Evolutionary conservation across 345 rosid species (phyloP).

Genomic region (Citrus maxima): DNA sequence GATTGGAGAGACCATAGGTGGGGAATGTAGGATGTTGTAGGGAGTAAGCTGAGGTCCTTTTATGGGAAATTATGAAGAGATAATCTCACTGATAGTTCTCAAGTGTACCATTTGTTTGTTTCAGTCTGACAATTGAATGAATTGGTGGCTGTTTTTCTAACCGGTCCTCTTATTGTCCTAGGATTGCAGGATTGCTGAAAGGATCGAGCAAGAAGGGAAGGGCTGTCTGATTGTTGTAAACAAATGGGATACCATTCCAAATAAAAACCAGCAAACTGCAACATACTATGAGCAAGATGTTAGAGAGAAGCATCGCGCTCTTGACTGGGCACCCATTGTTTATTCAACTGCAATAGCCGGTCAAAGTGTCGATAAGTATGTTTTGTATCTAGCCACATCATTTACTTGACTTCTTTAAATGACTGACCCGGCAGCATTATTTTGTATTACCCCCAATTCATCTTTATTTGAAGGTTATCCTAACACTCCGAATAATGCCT

Average conservation of each 20-base stretch:
- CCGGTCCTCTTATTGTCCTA: slow-evolving; percentile 18
- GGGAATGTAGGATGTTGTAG: neutral
- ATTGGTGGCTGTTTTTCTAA: neutral
- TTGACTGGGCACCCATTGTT: slow-evolving; percentile 94
- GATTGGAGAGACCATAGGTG: neutral
- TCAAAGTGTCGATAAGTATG: slow-evolving; percentile 83
- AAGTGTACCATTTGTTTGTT: neutral
- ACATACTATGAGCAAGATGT: slow-evolving; percentile 83
- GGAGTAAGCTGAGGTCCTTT: neutral
- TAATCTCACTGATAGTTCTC: neutral
- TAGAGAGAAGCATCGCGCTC: slow-evolving; percentile 80
- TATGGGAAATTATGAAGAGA: neutral
- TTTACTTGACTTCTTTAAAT: neutral
- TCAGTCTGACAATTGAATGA: neutral
- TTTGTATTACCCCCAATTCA: neutral
- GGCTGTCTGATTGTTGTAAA: slow-evolving; percentile 95
- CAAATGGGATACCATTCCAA: slow-evolving; percentile 97
- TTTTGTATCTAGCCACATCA: slow-evolving; percentile 4
- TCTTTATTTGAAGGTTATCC: neutral
- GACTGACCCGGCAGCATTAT: neutral
- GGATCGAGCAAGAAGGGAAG: slow-evolving; percentile 92
- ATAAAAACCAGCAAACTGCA: slow-evolving; percentile 81
- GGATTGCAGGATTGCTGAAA: slow-evolving; percentile 91
- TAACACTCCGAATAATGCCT: neutral
- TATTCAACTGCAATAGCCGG: slow-evolving; percentile 90